A percentile compares a stretch with the other conserved stretches of the same genome.
Conservation (phyloP, 148 eudicot species). For the Agrostemma githago region DNA sequence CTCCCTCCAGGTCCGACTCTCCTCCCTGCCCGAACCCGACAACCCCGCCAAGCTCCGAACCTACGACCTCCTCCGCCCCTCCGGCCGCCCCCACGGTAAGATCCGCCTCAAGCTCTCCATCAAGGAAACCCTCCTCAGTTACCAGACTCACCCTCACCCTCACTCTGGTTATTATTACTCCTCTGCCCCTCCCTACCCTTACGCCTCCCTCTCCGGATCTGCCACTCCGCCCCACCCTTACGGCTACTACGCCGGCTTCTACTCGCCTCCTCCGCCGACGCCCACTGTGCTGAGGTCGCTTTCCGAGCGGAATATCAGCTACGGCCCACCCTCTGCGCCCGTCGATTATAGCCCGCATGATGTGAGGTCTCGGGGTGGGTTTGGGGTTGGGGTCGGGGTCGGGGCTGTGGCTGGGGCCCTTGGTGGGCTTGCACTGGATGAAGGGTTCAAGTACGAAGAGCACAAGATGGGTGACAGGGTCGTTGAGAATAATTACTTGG, state of each 20-base stretch:
- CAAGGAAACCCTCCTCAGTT: conserved; percentile 23
- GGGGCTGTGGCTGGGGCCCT: conserved; percentile 49
- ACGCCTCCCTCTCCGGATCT: conserved; percentile 29
- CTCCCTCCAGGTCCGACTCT: conserved; percentile 37
- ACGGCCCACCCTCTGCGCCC: conserved; percentile 32
- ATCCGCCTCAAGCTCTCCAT: conserved; percentile 50
- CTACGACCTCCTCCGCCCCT: conserved; percentile 58
- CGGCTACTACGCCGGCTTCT: conserved; percentile 24
- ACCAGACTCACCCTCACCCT: conserved; percentile 42
- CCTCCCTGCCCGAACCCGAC: conserved; percentile 37
- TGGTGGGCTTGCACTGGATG: conserved; percentile 61
- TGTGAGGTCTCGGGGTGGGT: conserved; percentile 29
- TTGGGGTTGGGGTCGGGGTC: conserved; percentile 1
- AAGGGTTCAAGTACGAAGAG: conserved; percentile 51
- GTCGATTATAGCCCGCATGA: conserved; percentile 34
- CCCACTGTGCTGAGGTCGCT: conserved; percentile 16
- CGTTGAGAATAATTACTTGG: conserved; percentile 31
- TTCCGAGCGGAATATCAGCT: conserved; percentile 23
- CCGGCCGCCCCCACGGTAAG: conserved; percentile 79
- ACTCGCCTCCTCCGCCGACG: conserved; percentile 29
- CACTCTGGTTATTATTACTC: conserved; percentile 44
- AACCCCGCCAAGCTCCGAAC: conserved; percentile 28
- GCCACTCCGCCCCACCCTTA: conserved; percentile 12
- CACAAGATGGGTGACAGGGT: conserved; percentile 44
- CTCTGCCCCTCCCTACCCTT: conserved; percentile 53